These are phyloP conservation scores for Juglanconis juglandina DNA, from an alignment of 2,329 filamentous ascomycete species.

Conservation along the genomic window DNA sequence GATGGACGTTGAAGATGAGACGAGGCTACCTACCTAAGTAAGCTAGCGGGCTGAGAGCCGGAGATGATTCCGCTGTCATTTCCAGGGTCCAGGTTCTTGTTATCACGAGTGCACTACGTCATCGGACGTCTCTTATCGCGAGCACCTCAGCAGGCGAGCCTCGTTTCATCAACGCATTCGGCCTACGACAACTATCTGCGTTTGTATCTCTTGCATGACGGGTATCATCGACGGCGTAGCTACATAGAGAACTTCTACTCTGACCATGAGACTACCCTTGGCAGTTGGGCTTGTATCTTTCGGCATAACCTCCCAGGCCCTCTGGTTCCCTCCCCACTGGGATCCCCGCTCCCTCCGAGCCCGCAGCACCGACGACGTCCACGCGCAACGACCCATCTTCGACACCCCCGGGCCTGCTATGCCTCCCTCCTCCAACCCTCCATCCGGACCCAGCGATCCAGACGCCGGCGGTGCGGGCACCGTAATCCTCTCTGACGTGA, in stretches of 20 bases:
- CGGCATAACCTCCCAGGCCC: conserved; percentile 3
- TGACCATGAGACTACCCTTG: background rate
- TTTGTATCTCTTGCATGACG: too few relatives aligned
- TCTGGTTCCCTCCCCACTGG: conserved; percentile 18
- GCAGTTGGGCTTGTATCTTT: background rate
- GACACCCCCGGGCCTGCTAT: conserved; percentile 26
- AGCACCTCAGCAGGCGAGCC: too few relatives aligned
- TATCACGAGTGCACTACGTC: too few relatives aligned
- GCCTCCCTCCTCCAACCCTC: conserved; percentile 22
- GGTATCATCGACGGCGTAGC: too few relatives aligned
- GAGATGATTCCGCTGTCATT: too few relatives aligned
- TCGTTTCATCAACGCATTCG: too few relatives aligned
- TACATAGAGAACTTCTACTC: background rate
- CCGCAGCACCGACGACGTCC: conserved; percentile 20
- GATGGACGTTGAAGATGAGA: too few relatives aligned
- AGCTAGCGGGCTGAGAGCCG: too few relatives aligned
- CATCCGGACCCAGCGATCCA: conserved; percentile 15
- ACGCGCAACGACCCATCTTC: conserved; percentile 30
- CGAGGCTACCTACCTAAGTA: too few relatives aligned
- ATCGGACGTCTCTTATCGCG: too few relatives aligned
- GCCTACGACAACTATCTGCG: too few relatives aligned
- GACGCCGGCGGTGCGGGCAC: conserved; percentile 35
- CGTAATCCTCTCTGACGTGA: conserved; percentile 78
- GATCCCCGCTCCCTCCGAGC: conserved; percentile 19
- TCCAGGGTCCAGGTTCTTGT: too few relatives aligned